Evolutionary conservation across 1,284 basidiomycete species (phyloP).

Genomic region (Leucoagaricus sp.): DNA sequence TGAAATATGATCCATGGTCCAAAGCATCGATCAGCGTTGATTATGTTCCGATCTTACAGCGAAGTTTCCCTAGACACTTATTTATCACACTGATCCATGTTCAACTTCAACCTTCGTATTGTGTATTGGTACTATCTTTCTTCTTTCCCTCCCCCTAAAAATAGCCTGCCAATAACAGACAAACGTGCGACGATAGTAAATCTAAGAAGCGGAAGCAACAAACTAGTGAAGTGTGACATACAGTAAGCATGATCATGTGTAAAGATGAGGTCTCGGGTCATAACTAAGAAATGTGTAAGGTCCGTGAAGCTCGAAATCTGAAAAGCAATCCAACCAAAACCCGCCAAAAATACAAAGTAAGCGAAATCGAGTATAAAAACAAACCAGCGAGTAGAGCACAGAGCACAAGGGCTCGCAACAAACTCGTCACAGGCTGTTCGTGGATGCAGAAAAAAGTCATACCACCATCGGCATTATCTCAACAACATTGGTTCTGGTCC

Average conservation of each 20-base stretch:
- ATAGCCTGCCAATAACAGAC: not conserved
- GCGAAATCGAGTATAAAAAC: not conserved
- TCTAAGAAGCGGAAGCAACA: not conserved
- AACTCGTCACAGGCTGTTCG: not conserved
- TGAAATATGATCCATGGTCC: too few relatives aligned
- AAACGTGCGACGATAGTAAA: slow-evolving; percentile 13
- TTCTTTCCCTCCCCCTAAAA: slow-evolving; percentile 1
- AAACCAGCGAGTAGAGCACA: not conserved
- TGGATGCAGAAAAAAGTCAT: slow-evolving; percentile 1
- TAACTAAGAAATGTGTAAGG: slow-evolving; percentile 3
- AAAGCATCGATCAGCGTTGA: not conserved
- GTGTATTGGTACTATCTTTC: not conserved
- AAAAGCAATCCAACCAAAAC: not conserved
- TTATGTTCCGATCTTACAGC: too few relatives aligned
- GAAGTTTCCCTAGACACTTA: too few relatives aligned
- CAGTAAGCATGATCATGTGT: not conserved
- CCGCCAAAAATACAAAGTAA: slow-evolving; percentile 5
- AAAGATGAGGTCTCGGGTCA: not conserved
- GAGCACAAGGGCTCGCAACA: not conserved
- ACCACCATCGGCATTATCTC: not conserved
- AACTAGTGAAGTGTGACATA: slow-evolving; percentile 6
- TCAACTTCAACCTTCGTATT: not conserved
- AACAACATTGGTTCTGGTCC: not conserved
- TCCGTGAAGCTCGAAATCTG: not conserved
- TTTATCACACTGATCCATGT: too few relatives aligned